Evolutionary conservation across 2,329 filamentous ascomycete genomes (phyloP), one percentile per base, ranked within the genome.

Genomic region (Emergomyces africanus): DNA sequence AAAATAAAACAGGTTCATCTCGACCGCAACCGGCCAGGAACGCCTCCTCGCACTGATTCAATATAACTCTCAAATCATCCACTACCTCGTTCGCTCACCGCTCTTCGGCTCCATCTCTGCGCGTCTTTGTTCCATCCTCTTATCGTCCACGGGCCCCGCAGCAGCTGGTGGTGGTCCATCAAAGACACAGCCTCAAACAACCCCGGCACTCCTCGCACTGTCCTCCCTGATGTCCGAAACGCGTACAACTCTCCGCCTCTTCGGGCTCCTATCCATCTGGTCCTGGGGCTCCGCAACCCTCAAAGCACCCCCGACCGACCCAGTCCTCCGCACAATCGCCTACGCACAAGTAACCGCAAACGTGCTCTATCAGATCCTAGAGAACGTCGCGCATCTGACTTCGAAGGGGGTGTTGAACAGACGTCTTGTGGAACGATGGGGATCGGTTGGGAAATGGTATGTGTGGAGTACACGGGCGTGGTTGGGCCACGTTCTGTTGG

Each of bases 351-450:
- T 96, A 23, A 63, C 79, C 12, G 79, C 83, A 12, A 87, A 88
- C 71, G 73, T 87, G 10, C 70, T 77, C 10, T 95, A 88, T 76
- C 90, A 96, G 74, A 75, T 82, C 1, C 79, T 92, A 46, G 94
- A 99, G 77, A 96, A 96, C 74, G 80, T 81, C 44, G 87, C 87
- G 18, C 95, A 87, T 75, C 80, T 97, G 42, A 80, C 84, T 2
- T 78, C 79, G 61, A 90, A 90, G 71, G 85, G 86, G 23, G 81
- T 95, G 3, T 69, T 96, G 56, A 78, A 71, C 9, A 68, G 73
- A 48, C 66, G 66, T 4, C 65, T 71, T 20, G 62, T 77, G 5
- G 71, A 75, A 23, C 71, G 71, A 51, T 71, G 69, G 15, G 78
- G 80, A 54, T 80, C 80, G 54, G 81, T 88, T 70, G 79, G 71